Conservation (phyloP, 768 basidiomycete species). For the Candolleomyces aberdarensis region DNA sequence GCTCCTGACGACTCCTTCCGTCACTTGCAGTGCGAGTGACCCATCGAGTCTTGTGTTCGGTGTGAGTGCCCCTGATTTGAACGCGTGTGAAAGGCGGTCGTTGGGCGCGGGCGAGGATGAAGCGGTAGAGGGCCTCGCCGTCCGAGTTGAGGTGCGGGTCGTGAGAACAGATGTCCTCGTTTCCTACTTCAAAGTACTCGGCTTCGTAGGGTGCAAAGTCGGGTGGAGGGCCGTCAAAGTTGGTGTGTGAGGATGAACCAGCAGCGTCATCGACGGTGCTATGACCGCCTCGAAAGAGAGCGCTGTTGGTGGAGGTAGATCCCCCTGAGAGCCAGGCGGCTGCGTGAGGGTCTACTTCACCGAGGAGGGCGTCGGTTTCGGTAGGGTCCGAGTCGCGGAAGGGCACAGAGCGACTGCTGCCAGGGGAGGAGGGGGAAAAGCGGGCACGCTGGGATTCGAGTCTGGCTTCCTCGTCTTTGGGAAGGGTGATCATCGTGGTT, state of each 20-base stretch:
- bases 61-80: constrained; percentile 53
- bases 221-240: constrained; percentile 52
- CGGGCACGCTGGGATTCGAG: background rate
- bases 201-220: constrained; percentile 62
- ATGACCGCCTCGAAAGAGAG: background rate
- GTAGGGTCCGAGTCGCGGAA: constrained; percentile 1
- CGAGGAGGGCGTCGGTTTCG: background rate
- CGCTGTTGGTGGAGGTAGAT: background rate
- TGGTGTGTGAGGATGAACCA: constrained; percentile 8
- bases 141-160: constrained; percentile 68
- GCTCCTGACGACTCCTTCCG: constrained; percentile 30
- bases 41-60: constrained; percentile 47
- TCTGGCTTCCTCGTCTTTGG: constrained; percentile 5
- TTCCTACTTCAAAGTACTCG: constrained; percentile 46
- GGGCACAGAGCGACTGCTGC: constrained; percentile 3
- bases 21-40: constrained; percentile 35
- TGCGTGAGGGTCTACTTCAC: background rate
- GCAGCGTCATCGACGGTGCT: background rate
- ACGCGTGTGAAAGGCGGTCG: constrained; percentile 43
- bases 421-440: constrained; percentile 5
- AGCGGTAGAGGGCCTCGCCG: constrained; percentile 70
- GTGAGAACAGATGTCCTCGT: constrained; percentile 62
- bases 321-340: background rate
- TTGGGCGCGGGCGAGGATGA: constrained; percentile 56
- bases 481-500: constrained; percentile 6